phyloP scores from a whole-genome alignment of 768 basidiomycete species.

The Peribolospora baueri region DNA sequence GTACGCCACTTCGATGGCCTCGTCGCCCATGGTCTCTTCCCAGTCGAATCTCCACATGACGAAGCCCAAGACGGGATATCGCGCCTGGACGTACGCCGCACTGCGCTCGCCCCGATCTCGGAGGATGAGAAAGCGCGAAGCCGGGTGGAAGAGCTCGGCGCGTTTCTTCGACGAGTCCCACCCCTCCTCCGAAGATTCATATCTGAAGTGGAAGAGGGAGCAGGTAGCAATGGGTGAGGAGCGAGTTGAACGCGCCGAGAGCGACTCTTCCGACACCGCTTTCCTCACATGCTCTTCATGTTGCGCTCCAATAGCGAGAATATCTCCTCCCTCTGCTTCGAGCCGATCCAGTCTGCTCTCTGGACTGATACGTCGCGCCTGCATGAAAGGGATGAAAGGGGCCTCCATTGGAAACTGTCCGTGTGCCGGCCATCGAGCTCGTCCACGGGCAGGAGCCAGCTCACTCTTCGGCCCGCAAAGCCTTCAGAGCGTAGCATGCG shows the following conservation, averaged over 20 bases:
- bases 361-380: too few relatives aligned
- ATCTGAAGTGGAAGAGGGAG: conserved; percentile 22
- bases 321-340: conserved; percentile 23
- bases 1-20: conserved; percentile 32
- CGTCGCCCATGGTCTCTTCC: conserved; percentile 24
- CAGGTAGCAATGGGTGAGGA: background rate
- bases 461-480: too few relatives aligned
- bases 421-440: too few relatives aligned
- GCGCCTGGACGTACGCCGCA: conserved; percentile 1
- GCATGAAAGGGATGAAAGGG: too few relatives aligned
- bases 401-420: too few relatives aligned
- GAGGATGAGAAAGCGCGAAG: conserved; percentile 38
- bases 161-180: conserved; percentile 37
- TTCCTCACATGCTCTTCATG: conserved; percentile 28
- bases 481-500: too few relatives aligned
- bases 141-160: conserved; percentile 34
- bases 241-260: background rate
- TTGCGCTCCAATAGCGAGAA: conserved; percentile 34
- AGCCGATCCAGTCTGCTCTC: too few relatives aligned
- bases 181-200: conserved; percentile 34
- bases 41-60: conserved; percentile 49
- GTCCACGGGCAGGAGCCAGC: too few relatives aligned
- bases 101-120: background rate
- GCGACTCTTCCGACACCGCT: too few relatives aligned
- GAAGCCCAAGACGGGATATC: conserved; percentile 16